A percentile compares a stretch with the other conserved stretches of the same genome.
Conservation (phyloP, 2,329 filamentous ascomycete species). For the Alternaria sp. region DNA sequence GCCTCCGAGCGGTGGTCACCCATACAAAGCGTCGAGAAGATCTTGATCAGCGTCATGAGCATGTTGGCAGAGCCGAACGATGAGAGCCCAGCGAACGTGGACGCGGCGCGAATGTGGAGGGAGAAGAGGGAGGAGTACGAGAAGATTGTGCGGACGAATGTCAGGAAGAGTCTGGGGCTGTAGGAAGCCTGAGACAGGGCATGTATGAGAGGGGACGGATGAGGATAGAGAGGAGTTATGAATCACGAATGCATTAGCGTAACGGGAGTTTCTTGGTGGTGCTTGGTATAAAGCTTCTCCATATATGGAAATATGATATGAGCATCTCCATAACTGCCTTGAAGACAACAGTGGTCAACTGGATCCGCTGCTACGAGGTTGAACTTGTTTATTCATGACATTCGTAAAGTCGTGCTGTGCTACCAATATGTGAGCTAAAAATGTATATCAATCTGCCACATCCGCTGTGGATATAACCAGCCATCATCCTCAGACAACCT, state of each 20-base stretch:
- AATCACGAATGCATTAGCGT: conserved; percentile 26
- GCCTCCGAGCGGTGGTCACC: conserved; percentile 93
- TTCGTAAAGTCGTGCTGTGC: background rate
- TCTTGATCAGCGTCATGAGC: conserved; percentile 89
- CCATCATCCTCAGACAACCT: conserved; percentile 45
- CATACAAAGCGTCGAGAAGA: conserved; percentile 94
- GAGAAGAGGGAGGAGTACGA: conserved; percentile 83
- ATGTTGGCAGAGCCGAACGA: conserved; percentile 93
- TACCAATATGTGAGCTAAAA: background rate
- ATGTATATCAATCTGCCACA: too few species aligned
- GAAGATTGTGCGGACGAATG: conserved; percentile 72
- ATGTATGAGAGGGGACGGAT: background rate
- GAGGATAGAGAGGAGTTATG: background rate
- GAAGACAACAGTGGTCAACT: background rate
- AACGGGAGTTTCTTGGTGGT: conserved; percentile 12
- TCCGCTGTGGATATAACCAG: background rate
- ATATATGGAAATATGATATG: background rate
- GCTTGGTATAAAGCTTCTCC: background rate
- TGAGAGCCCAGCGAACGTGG: conserved; percentile 93
- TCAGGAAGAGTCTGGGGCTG: conserved; percentile 50
- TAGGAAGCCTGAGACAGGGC: conserved; percentile 16
- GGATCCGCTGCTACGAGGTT: background rate
- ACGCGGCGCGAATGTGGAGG: conserved; percentile 87
- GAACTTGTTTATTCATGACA: background rate
- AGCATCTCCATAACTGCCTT: background rate